phyloP scores from a whole-genome alignment of 805 yeast species.

The Kluyveromyces dobzhanskii region DNA sequence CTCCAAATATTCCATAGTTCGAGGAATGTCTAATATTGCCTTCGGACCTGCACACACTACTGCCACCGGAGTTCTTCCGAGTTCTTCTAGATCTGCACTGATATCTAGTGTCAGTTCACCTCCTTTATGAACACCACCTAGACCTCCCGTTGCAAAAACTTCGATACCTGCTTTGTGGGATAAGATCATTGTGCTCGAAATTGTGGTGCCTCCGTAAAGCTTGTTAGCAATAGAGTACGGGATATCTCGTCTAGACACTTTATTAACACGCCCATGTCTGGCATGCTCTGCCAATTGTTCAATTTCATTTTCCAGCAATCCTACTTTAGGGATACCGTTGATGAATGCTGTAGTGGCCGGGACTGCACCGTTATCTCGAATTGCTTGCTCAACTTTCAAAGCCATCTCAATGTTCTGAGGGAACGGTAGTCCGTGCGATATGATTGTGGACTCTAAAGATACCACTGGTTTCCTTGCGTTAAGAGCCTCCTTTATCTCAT shows the following conservation, averaged over 20 bases:
- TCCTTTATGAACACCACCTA: conserved; percentile 85
- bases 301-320: conserved; percentile 43
- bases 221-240: conserved; percentile 57
- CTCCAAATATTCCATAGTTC: conserved; percentile 80
- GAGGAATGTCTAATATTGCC: conserved; percentile 68
- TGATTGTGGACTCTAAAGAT: conserved; percentile 77
- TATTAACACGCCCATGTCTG: conserved; percentile 31
- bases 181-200: conserved; percentile 80
- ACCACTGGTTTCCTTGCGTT: conserved; percentile 56
- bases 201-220: conserved; percentile 81
- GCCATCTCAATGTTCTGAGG: conserved; percentile 77
- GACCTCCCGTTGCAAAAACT: conserved; percentile 88
- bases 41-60: conserved; percentile 95
- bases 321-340: conserved; percentile 64
- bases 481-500: conserved; percentile 58
- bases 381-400: conserved; percentile 47
- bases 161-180: conserved; percentile 68
- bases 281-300: conserved; percentile 37
- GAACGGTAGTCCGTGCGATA: conserved; percentile 83
- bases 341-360: conserved; percentile 85
- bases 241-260: conserved; percentile 76
- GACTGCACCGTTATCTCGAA: conserved; percentile 55
- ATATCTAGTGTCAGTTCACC: conserved; percentile 71
- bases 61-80: conserved; percentile 73
- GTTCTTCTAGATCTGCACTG: conserved; percentile 80